A percentile compares a stretch with the other conserved stretches of the same genome.
Evolutionary conservation across 1,139 yeast genomes (phyloP).

Genomic region (Kurtzmaniella quercitrusa): DNA sequence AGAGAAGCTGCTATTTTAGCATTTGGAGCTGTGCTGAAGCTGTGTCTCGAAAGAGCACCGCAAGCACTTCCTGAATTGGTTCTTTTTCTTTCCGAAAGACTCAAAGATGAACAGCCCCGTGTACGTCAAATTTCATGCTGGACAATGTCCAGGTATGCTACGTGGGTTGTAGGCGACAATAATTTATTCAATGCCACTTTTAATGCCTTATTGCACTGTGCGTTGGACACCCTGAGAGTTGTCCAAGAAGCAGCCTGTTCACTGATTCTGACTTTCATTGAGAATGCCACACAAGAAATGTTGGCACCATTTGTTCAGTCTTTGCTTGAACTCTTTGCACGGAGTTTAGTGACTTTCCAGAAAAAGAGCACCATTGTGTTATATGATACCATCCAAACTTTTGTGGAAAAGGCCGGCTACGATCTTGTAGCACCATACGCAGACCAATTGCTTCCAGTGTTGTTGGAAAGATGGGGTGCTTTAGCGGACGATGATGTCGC

Average conservation of each 20-base stretch:
- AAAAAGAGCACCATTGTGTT: constrained; percentile 75
- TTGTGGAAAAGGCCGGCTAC: constrained; percentile 70
- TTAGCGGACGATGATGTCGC: constrained; percentile 75
- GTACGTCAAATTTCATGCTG: constrained; percentile 94
- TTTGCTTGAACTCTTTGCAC: constrained; percentile 63
- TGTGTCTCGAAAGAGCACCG: constrained; percentile 70
- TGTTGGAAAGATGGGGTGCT: constrained; percentile 73
- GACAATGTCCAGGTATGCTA: constrained; percentile 83
- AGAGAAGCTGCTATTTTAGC: constrained; percentile 94
- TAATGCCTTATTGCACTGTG: constrained; percentile 68
- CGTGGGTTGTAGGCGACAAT: constrained; percentile 75
- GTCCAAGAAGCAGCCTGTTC: constrained; percentile 95
- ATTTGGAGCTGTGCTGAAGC: constrained; percentile 91
- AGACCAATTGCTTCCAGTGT: constrained; percentile 68
- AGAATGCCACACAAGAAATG: constrained; percentile 64
- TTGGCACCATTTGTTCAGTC: constrained; percentile 48
- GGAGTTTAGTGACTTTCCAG: constrained; percentile 75
- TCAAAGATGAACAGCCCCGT: constrained; percentile 73
- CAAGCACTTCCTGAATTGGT: constrained; percentile 76
- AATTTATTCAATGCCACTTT: constrained; percentile 72
- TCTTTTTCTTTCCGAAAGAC: constrained; percentile 79
- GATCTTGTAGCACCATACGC: constrained; percentile 57
- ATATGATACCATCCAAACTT: constrained; percentile 90
- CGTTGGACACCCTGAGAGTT: constrained; percentile 78
- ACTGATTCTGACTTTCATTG: constrained; percentile 79